Percentiles rank a stretch among this genome's conserved stretches.
These are phyloP conservation scores for Polytolypa hystricis DNA, from an alignment of 2,329 filamentous ascomycete species.

Conservation along the genomic window DNA sequence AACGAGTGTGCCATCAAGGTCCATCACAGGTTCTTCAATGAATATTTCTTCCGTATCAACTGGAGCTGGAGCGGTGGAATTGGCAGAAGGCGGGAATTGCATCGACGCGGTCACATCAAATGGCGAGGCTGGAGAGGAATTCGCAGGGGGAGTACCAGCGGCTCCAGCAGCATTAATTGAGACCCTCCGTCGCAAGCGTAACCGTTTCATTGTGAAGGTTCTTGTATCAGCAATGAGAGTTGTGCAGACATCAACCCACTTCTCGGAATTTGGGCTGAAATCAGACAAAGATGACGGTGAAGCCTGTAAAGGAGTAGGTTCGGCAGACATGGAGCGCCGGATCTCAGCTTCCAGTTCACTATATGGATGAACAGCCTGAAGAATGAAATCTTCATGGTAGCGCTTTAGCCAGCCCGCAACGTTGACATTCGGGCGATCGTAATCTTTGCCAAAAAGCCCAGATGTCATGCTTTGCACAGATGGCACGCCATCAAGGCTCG, in stretches of 20 bases:
- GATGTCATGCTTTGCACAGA: slow-evolving; percentile 32
- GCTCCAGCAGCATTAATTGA: slow-evolving; percentile 16
- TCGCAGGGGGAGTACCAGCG: slow-evolving; percentile 14
- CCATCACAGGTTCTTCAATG: slow-evolving; percentile 44
- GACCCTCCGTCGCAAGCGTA: slow-evolving; percentile 42
- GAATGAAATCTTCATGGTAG: slow-evolving; percentile 49
- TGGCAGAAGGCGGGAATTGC: slow-evolving; percentile 4
- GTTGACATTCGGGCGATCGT: slow-evolving; percentile 40
- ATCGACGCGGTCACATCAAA: slow-evolving; percentile 15
- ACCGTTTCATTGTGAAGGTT: slow-evolving; percentile 44
- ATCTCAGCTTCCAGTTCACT: slow-evolving; percentile 42
- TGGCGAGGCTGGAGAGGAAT: slow-evolving; percentile 16
- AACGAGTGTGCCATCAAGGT: slow-evolving; percentile 46
- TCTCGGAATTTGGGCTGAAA: slow-evolving; percentile 21
- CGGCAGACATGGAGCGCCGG: slow-evolving; percentile 45
- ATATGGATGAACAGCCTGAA: slow-evolving; percentile 49
- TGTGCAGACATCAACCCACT: slow-evolving; percentile 47
- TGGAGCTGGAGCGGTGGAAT: slow-evolving; percentile 1
- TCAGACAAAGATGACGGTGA: slow-evolving; percentile 23
- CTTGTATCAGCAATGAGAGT: slow-evolving; percentile 46
- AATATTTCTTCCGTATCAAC: slow-evolving; percentile 39
- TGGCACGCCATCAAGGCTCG: slow-evolving; percentile 41
- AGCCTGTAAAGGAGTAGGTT: slow-evolving; percentile 33
- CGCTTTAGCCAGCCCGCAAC: slow-evolving; percentile 47
- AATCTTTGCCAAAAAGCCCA: slow-evolving; percentile 24